phyloP scores from a whole-genome alignment of 2,329 filamentous ascomycete genomes.

The Neofusicoccum parvum region DNA sequence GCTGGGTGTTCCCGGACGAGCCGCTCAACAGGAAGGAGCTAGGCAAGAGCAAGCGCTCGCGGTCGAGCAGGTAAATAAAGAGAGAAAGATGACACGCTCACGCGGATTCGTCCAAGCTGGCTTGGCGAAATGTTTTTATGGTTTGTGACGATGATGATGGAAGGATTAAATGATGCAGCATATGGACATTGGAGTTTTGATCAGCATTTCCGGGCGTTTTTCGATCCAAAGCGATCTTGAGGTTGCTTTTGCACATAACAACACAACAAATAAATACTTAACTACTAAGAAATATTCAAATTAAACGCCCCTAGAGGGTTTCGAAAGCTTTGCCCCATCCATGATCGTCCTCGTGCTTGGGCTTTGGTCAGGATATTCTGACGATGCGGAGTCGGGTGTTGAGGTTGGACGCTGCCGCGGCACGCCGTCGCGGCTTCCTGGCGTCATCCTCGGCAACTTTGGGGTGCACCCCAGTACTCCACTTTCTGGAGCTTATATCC shows the following conservation, averaged over 20 bases:
- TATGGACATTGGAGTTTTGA: slow-evolving; percentile 5
- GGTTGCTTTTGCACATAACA: background rate
- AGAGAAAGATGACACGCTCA: slow-evolving; percentile 5
- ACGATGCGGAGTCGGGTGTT: background rate
- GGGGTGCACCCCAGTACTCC: background rate
- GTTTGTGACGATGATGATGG: slow-evolving; percentile 14
- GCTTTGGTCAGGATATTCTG: background rate
- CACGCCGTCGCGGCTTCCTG: background rate
- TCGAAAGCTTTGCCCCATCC: background rate
- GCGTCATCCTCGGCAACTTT: slow-evolving; percentile 15
- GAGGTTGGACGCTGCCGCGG: slow-evolving; percentile 6
- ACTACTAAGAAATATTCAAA: slow-evolving; percentile 12
- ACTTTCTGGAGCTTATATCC: slow-evolving; percentile 1
- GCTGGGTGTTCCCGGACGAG: slow-evolving; percentile 78
- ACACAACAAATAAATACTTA: slow-evolving; percentile 3
- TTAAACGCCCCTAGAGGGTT: background rate
- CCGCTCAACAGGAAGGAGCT: slow-evolving; percentile 71
- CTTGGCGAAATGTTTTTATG: slow-evolving; percentile 2
- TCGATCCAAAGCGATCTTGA: background rate
- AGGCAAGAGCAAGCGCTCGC: slow-evolving; percentile 54
- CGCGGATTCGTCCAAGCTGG: slow-evolving; percentile 1
- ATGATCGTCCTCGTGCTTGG: background rate
- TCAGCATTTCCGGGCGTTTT: slow-evolving; percentile 17
- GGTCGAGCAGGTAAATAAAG: slow-evolving; percentile 2
- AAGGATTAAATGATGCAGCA: slow-evolving; percentile 5